A percentile compares a stretch with the other conserved stretches of the same genome.
Conservation (phyloP, 2,329 filamentous ascomycete species). For the Claviceps humidiphila region DNA sequence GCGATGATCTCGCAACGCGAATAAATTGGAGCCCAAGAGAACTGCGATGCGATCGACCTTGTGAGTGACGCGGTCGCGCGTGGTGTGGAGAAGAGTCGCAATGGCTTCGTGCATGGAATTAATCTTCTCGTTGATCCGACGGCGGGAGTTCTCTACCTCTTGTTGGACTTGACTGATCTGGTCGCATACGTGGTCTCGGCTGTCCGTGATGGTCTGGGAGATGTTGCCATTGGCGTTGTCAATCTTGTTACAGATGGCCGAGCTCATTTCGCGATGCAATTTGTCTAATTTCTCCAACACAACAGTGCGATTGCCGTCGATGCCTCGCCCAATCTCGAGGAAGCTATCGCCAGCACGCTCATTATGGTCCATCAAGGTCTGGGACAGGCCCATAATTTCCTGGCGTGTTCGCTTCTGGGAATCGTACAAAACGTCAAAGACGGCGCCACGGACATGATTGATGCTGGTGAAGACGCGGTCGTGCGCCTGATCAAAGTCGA, state of each 20-base stretch:
- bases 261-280: background rate
- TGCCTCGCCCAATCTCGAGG: background rate
- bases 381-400: background rate
- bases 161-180: background rate
- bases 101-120: slow-evolving; percentile 2
- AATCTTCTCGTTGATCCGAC: slow-evolving; percentile 2
- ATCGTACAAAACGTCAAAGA: background rate
- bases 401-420: background rate
- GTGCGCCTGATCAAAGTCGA: slow-evolving; percentile 1
- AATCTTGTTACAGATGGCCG: background rate
- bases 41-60: background rate
- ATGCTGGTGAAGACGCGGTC: background rate
- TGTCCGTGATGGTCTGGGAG: background rate
- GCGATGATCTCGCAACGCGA: background rate
- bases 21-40: background rate
- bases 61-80: background rate
- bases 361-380: background rate
- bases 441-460: background rate
- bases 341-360: background rate
- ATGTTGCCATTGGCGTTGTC: slow-evolving; percentile 1
- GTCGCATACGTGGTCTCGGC: background rate
- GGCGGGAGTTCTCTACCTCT: slow-evolving; percentile 2
- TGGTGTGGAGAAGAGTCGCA: background rate
- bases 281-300: background rate
- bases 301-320: background rate